Evolutionary conservation across 768 basidiomycete genomes (phyloP), one percentile per base, ranked within the genome.

Genomic region (Pseudohyphozyma bogoriensis): DNA sequence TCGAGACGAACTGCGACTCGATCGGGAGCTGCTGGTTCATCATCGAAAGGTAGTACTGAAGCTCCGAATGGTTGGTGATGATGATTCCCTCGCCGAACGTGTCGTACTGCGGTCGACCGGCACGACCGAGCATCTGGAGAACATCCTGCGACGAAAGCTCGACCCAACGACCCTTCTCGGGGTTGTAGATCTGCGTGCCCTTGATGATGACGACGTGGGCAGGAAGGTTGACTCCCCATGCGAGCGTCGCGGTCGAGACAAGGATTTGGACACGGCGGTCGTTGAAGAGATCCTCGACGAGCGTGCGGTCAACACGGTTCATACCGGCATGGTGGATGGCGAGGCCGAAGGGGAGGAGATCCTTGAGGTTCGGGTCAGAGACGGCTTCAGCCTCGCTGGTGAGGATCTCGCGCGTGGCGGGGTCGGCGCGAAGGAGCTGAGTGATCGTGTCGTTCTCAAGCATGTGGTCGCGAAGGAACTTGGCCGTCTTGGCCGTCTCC

Each of bases 161-260:
- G 6, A 87, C 86, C 95, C 95, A 99, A 6, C 87, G 83, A 24
- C 95, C 95, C 75, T 97, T 95, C 75, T 95, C 92, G 0, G 95
- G 95, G 73, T 95, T 96, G 76, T 97, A 99, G 63, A 97, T 92
- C 76, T 97, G 92, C 0, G 95, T 97, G n/a, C 95, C 95, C 73
- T 97, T 99, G 79, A 99, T 96, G 77, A 97, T 90, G 75, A 96
- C 93, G 11, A 89, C 86, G 66, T 97, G 95, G 1, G 92, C 93
- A 4, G 95, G 95, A 0, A 97, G 77, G 72, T 99, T 99, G 75
- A 99, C 93, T 77, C 93, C 95, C 95, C 95, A 99, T 1, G 95
- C 95, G 39, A 99, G 84, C 3, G 93, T 97, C 7, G 95, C 95
- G 0, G 95, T 99, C 72, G 89, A 95, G 46, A 95, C 89, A 29